Evolutionary conservation across 78 protist species (phyloP).

Genomic region (Pirum gemmata): DNA sequence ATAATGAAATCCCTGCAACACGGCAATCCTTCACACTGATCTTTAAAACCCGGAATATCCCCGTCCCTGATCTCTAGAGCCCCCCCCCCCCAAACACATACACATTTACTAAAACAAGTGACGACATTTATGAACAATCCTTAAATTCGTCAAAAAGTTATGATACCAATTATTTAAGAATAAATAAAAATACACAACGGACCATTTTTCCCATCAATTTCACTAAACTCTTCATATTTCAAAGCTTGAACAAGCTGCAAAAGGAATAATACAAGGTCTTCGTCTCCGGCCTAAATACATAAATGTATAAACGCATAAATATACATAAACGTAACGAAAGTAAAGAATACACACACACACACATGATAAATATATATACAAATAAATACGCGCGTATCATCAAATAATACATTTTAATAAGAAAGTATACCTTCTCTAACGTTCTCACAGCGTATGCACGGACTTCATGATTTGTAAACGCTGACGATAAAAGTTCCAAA

Average conservation of each 20-base stretch:
- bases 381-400: background rate
- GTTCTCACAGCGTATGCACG: conserved; percentile 71
- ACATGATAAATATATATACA: background rate
- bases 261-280: conserved; percentile 61
- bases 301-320: background rate
- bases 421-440: conserved; percentile 56
- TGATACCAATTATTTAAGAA: too few species aligned
- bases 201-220: too few species aligned
- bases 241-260: conserved; percentile 91
- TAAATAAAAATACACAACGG: too few species aligned
- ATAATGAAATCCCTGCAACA: too few species aligned
- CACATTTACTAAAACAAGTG: too few species aligned
- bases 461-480: conserved; percentile 55
- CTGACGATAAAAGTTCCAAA: conserved; percentile 68
- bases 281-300: conserved; percentile 46
- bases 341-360: background rate
- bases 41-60: too few species aligned
- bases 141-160: too few species aligned
- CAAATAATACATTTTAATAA: background rate
- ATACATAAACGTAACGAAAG: background rate
- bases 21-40: too few species aligned
- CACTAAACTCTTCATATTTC: conserved; percentile 60
- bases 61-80: too few species aligned
- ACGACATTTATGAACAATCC: too few species aligned
- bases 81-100: too few species aligned